Evolutionary conservation across 169 alveolate genomes (phyloP), one percentile per base, ranked within the genome.

Genomic region (Haemoproteus tartakovskyi): DNA sequence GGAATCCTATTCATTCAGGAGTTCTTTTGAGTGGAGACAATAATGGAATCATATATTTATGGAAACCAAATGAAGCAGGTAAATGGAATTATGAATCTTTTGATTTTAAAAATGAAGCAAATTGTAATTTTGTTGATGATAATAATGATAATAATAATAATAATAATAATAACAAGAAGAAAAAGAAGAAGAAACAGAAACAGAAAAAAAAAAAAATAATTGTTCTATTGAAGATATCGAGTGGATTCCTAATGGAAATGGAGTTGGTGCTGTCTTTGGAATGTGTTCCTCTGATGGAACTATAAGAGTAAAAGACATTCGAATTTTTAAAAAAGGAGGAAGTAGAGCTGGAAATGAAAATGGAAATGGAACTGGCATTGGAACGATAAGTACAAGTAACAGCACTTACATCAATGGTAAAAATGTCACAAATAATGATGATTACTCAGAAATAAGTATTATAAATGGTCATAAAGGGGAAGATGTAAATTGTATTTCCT

Each of bases 11-110:
- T 12, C 48, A 63, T 22, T 85, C 87, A 3, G 93, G 89, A 8
- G 46, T 62, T 12, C 81, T 88, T 33, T 87, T 88, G 5, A 86
- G 90, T 11, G 93, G 93, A 1, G 89, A 80, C 40, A 82, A 88
- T 40, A 54, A 64, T 21, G 93, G 93, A 0, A 78, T 61, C 40
- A 16, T 88, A 6, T 86, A 62, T 18, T 33, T 74, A 40, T 88
- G 91, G 91, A 26, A 51, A 30, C 93, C 93, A 1, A 47, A 67
- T 16, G 54, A 67, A 36, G 5, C 22, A 2, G 60, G 9, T 0
- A 67, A 52, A 11, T 67, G 82, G 82, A 67, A 27, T 0, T 46
- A 67, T 27, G 82, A 67, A 18, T 22, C 30, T 12, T 16, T 22
- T 9, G 18, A 2, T 5, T 11, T 46, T 27, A n/a, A 21, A 19